phyloP scores from a whole-genome alignment of 2,329 filamentous ascomycete species.

The Aspergillus ustus region DNA sequence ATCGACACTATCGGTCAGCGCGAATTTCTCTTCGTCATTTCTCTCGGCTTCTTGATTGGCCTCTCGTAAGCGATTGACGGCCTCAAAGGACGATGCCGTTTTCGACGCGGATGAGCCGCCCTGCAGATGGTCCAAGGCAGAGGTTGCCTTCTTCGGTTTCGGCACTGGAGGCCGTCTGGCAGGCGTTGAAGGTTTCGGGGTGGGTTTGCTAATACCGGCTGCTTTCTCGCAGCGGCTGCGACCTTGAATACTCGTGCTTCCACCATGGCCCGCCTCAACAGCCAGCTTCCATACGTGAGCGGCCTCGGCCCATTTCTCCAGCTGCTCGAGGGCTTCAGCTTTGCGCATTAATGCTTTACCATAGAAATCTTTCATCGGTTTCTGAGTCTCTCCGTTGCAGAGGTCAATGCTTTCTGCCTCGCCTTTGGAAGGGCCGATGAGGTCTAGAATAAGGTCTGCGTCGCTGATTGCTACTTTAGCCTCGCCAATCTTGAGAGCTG shows the following conservation, averaged over 20 bases:
- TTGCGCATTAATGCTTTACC: slow-evolving; percentile 93
- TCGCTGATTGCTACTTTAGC: slow-evolving; percentile 85
- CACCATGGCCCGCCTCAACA: slow-evolving; percentile 85
- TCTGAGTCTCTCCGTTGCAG: slow-evolving; percentile 64
- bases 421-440: slow-evolving; percentile 81
- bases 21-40: slow-evolving; percentile 91
- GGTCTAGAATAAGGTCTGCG: slow-evolving; percentile 75
- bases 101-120: slow-evolving; percentile 43
- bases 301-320: slow-evolving; percentile 92
- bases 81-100: slow-evolving; percentile 63
- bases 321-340: slow-evolving; percentile 91
- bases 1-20: slow-evolving; percentile 82
- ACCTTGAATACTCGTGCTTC: slow-evolving; percentile 79
- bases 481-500: slow-evolving; percentile 87
- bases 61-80: slow-evolving; percentile 78
- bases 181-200: slow-evolving; percentile 52
- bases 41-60: slow-evolving; percentile 85
- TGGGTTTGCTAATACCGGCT: slow-evolving; percentile 65
- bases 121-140: slow-evolving; percentile 39
- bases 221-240: slow-evolving; percentile 89
- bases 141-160: slow-evolving; percentile 38
- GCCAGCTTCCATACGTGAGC: slow-evolving; percentile 78
- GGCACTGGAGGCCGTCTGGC: slow-evolving; percentile 54
- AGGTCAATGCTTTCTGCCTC: slow-evolving; percentile 80
- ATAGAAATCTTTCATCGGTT: slow-evolving; percentile 91